Base-by-base conservation (phyloP, 805 yeast genomes). In the Candida pseudofarinosa region DNA sequence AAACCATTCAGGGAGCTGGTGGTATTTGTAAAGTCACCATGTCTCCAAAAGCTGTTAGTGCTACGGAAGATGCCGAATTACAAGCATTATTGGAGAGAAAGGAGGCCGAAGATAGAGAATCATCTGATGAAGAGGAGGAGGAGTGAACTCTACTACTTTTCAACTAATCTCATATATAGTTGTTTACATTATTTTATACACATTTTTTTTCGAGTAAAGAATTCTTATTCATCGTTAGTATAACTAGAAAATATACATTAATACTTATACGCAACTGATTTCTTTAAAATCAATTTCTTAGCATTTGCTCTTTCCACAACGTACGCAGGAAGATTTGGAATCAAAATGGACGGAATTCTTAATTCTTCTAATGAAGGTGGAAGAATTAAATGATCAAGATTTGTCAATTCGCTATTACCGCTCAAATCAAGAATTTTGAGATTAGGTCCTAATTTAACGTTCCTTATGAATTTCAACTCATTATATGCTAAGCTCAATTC, bases 31-130 rank as follows among this genome's bases (percentile, higher is more conserved):
- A 86, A 53, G 85, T 91, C 51, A 89, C 95, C 42, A 91, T 91
- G 97, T 91, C 95, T 56, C 98, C 99, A 61, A 91, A 90, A 80
- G 97, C 98, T 35, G 98, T 93, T 53, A 89, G 97, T 44, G 98
- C 96, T 47, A 87, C 93, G 47, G 99, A 93, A 65, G 99, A 93
- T 66, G 98, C 97, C 47, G 97, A 90, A 71, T 80, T 93, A 60
- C 96, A 89, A 69, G 96, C 96, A 47, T 79, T 93, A 52, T 82
- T 93, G 80, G 97, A 91, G 71, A 80, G 87, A 62, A 87, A 88
- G 63, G 97, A 88, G 73, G 76, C 84, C 61, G 97, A 88, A 65
- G 90, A 86, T 60, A 81, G 83, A 62, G 83, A 83, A 56, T 89
- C 86, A 45, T 84, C 88, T 38, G 90, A 85, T 44, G 95, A 86